Evolutionary conservation across 371 early-diverging fungal genomes (phyloP), one percentile per base, ranked within the genome.

Genomic region (Batkoa obscura): DNA sequence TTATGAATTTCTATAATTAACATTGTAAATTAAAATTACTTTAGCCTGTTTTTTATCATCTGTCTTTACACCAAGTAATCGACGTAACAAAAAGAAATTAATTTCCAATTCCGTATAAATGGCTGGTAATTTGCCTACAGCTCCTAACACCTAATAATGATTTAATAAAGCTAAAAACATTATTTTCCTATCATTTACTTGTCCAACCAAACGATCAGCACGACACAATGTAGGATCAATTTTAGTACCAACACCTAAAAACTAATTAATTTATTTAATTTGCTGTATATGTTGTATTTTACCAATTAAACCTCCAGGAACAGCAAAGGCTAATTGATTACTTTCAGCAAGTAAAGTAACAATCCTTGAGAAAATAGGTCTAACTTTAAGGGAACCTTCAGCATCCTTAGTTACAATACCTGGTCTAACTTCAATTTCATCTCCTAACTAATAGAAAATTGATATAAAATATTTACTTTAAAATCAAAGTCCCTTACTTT

Each of bases 391-490:
- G 65, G 81, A 81, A 53, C 92, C 91, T 62, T 90, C 86, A 54
- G 73, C 74, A 70, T 91, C 93, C 78, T 92, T 94, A 54, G 80
- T 81, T 48, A 98, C 83, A 49, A 94, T 83, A 64, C 99, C 99
- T n/a, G 99, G 99, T 55, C 99, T 80, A 31, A 99, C 87, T 74
- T 99, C 99, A 42, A 99, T 90, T 66, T 88, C 86, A 65, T 99
- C 99, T 50, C 98, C 98, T 50, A 92, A 68, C 73, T 71, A 47
- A 17, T 50, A 12, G 23, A 38, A 10, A 41, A 45, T 13, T 38
- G 33, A 30, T 54, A 6, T 9, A 45, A 5, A n/a, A 34, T 42
- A n/a, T 43, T 41, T 23, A 23, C 23, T 23, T 6, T 31, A n/a
- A 33, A 33, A 41, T 32, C 2, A 9, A 15, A 30, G 1, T 43